These are phyloP conservation scores for Fagus sylvatica DNA, from an alignment of 306 rosid species.

Conservation along the genomic window DNA sequence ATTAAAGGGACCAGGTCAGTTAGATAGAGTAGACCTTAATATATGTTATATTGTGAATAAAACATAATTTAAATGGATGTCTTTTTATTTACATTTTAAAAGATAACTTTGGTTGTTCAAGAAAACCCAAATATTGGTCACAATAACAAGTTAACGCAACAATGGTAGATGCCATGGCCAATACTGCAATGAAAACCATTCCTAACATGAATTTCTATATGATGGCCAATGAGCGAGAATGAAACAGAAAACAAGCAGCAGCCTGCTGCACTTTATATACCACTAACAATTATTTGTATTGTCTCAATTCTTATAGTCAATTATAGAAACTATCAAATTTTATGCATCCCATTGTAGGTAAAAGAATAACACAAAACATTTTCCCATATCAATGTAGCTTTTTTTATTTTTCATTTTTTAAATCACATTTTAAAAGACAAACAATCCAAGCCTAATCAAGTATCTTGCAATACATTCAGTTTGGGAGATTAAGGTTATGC, in stretches of 20 bases:
- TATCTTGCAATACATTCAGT: not conserved
- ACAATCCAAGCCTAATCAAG: not conserved
- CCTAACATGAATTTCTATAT: not conserved
- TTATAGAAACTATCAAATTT: not conserved
- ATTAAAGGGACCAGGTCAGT: not conserved
- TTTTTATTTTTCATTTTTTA: not conserved
- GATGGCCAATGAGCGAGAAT: not conserved
- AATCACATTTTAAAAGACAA: not conserved
- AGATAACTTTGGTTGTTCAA: not conserved
- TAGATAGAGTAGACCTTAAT: not conserved
- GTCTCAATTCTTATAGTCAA: not conserved
- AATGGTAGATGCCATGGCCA: not conserved
- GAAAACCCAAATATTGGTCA: not conserved
- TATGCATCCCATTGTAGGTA: not conserved
- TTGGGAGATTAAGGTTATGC: not conserved
- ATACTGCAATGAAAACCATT: conserved; percentile 11
- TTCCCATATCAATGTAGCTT: not conserved
- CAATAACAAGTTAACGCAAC: not conserved
- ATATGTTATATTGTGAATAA: not conserved
- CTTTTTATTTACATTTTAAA: not conserved
- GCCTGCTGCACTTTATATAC: not conserved
- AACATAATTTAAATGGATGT: not conserved
- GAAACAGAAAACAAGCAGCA: not conserved
- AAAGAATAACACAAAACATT: not conserved
- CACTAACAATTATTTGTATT: not conserved